Conservation (phyloP, 306 rosid genomes). For the Fragaria vesca region DNA sequence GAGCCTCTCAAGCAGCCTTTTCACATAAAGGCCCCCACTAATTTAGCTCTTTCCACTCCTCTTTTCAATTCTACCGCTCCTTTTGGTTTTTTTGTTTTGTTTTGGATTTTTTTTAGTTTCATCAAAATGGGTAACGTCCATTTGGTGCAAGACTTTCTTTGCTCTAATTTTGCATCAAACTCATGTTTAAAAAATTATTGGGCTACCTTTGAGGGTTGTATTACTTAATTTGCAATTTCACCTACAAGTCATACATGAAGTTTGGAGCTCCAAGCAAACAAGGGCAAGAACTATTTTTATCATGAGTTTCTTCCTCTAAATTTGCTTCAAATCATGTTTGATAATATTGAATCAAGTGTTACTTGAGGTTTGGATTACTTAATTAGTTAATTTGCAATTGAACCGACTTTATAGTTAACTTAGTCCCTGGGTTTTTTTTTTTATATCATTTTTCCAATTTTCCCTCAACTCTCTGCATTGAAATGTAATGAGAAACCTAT, state of each 20-base stretch:
- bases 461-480: not conserved
- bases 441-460: not conserved
- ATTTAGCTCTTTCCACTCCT: constrained; percentile 25
- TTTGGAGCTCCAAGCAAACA: not conserved
- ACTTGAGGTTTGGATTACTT: constrained; percentile 16
- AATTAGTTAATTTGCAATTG: constrained; percentile 23
- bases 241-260: not conserved
- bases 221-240: not conserved
- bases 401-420: constrained; percentile 10
- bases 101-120: not conserved
- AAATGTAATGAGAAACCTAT: not conserved
- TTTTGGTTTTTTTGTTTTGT: not conserved
- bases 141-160: not conserved
- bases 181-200: not conserved
- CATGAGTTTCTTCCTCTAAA: not conserved
- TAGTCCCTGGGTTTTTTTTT: not conserved
- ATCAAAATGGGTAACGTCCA: constrained; percentile 3
- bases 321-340: not conserved
- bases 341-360: not conserved
- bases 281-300: not conserved
- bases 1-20: not conserved
- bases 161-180: not conserved
- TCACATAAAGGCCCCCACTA: not conserved
- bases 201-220: not conserved
- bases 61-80: constrained; percentile 6